Evolutionary conservation across 164 flowering plant species (phyloP).

Genomic region (Protea cynaroides): DNA sequence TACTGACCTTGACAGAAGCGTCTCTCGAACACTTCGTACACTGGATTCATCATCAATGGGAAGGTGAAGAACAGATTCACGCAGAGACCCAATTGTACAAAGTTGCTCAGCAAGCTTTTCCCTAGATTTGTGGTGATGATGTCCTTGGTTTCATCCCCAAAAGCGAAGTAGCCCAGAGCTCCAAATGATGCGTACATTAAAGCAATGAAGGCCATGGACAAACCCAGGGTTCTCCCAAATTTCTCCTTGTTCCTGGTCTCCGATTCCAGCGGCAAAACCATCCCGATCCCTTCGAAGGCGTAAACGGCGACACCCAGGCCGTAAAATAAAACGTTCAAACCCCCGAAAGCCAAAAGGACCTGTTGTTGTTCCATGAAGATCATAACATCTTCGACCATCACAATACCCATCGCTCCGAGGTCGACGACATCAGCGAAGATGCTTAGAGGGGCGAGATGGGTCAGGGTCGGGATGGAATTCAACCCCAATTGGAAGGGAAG

Average conservation of each 20-base stretch:
- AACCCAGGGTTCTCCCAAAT: constrained; percentile 52
- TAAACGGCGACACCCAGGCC: constrained; percentile 78
- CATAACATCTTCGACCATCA: constrained; percentile 66
- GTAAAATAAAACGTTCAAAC: constrained; percentile 51
- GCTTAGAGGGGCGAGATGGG: constrained; percentile 86
- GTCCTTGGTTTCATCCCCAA: constrained; percentile 44
- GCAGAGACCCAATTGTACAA: constrained; percentile 73
- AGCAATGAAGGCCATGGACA: constrained; percentile 55
- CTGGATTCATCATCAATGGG: constrained; percentile 96
- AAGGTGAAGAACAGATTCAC: constrained; percentile 73
- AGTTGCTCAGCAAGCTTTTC: constrained; percentile 40
- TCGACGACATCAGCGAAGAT: constrained; percentile 79
- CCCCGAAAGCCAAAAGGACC: constrained; percentile 47
- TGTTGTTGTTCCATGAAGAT: constrained; percentile 27
- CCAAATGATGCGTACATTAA: constrained; percentile 68
- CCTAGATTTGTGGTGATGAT: constrained; percentile 79
- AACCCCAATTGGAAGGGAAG: constrained; percentile 78
- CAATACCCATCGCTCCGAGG: constrained; percentile 24
- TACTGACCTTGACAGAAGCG: constrained; percentile 46
- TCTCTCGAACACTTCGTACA: constrained; percentile 77
- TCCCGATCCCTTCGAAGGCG: constrained; percentile 83
- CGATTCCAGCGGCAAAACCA: constrained; percentile 75
- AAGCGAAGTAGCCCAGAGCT: constrained; percentile 38
- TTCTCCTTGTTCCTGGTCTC: constrained; percentile 54
- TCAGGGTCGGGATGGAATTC: constrained; percentile 67